Percentiles rank a stretch among this genome's conserved stretches.
These are phyloP conservation scores for Tolypocladium cylindrosporum DNA, from an alignment of 2,329 filamentous ascomycete genomes.

Conservation along the genomic window DNA sequence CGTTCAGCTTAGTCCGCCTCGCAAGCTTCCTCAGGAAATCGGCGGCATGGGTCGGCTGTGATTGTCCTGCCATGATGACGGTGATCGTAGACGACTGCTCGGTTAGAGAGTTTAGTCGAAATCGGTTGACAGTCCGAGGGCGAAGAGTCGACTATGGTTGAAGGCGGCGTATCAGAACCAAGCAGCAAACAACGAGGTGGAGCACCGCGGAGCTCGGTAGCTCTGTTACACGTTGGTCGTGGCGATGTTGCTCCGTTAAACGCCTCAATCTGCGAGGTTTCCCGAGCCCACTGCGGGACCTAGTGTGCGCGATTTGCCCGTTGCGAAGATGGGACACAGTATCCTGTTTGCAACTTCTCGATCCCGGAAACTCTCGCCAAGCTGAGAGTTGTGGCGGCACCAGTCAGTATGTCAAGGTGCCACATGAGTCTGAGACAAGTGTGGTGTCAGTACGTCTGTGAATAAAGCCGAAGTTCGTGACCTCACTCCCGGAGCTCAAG, in stretches of 20 bases:
- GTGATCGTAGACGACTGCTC: not conserved
- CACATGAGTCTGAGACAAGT: not conserved
- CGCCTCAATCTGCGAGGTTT: not conserved
- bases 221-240: not conserved
- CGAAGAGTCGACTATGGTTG: not conserved
- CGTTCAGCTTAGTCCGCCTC: not conserved
- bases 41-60: not conserved
- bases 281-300: not conserved
- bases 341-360: not conserved
- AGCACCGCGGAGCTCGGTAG: not conserved
- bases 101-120: not conserved
- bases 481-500: not conserved
- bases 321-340: not conserved
- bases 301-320: not conserved
- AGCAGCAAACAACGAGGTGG: not conserved
- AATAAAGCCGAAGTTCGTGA: too few relatives aligned
- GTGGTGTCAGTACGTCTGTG: not conserved
- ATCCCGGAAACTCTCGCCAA: not conserved
- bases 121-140: not conserved
- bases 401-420: too few relatives aligned
- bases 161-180: not conserved
- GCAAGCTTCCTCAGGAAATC: not conserved
- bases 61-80: not conserved
- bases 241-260: not conserved
- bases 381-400: too few relatives aligned